Percentiles rank a stretch among this genome's conserved stretches.
Evolutionary conservation across 495 filamentous ascomycete genomes (phyloP).

Genomic region (Podospora pseudocomata): DNA sequence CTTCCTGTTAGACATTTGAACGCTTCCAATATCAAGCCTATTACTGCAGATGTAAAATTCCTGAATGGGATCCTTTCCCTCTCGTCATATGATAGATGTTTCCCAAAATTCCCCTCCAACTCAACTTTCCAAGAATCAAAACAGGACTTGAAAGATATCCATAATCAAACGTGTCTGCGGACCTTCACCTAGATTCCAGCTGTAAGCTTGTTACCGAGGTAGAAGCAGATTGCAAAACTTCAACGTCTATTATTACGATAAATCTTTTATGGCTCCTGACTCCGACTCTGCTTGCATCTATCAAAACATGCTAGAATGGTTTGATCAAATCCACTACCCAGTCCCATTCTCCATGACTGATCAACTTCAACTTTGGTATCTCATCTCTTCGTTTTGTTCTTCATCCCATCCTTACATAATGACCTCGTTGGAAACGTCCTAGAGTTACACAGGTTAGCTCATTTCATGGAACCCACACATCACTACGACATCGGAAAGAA

Average conservation of each 20-base stretch:
- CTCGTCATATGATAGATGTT: too few species aligned
- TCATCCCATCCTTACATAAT: slow-evolving; percentile 67
- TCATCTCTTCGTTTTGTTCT: background rate
- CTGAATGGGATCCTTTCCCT: too few species aligned
- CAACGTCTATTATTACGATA: background rate
- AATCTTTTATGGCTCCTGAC: background rate
- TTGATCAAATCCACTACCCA: background rate
- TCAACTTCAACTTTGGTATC: background rate
- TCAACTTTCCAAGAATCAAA: too few species aligned
- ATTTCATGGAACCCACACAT: background rate
- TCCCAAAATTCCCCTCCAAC: too few species aligned
- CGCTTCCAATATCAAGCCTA: too few species aligned
- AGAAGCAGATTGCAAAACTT: too few species aligned
- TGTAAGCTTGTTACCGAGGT: too few species aligned
- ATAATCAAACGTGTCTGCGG: too few species aligned
- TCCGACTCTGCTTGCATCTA: background rate
- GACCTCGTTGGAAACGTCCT: slow-evolving; percentile 92
- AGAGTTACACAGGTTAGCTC: slow-evolving; percentile 12
- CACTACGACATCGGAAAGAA: background rate
- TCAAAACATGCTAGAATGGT: background rate
- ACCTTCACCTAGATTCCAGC: too few species aligned
- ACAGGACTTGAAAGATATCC: too few species aligned
- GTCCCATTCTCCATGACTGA: background rate
- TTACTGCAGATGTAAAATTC: too few species aligned
- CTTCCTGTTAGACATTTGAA: too few species aligned